Percentiles rank a stretch among this genome's conserved stretches.
These are phyloP conservation scores for Sclerotinia glacialis DNA, from an alignment of 2,329 filamentous ascomycete genomes.

Conservation along the genomic window DNA sequence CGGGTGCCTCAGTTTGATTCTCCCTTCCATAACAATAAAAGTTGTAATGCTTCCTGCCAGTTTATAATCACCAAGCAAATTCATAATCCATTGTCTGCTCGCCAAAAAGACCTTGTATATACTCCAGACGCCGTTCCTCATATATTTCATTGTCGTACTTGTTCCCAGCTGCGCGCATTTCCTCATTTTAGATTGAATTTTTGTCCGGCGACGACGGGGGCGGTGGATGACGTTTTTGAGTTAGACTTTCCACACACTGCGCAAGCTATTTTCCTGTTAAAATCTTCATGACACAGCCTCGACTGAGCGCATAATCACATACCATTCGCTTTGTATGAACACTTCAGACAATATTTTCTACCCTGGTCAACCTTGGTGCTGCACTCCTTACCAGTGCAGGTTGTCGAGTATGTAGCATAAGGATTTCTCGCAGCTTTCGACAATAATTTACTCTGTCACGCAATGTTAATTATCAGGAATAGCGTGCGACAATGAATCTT, in stretches of 20 bases:
- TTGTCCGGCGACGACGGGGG: constrained; percentile 56
- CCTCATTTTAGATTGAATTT: constrained; percentile 60
- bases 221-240: constrained; percentile 49
- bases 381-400: constrained; percentile 55
- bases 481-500: constrained; percentile 23
- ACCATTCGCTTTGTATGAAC: constrained; percentile 62
- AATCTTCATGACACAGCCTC: background rate
- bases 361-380: constrained; percentile 63
- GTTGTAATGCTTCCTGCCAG: constrained; percentile 5
- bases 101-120: background rate
- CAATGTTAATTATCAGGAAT: constrained; percentile 4
- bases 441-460: constrained; percentile 58
- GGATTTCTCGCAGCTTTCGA: constrained; percentile 65
- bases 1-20: background rate
- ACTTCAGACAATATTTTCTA: constrained; percentile 58
- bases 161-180: background rate
- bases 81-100: background rate
- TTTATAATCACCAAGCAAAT: background rate
- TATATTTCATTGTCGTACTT: background rate
- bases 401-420: constrained; percentile 58
- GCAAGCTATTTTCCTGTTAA: constrained; percentile 47
- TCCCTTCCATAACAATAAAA: background rate
- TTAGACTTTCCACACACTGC: constrained; percentile 62
- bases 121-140: background rate
- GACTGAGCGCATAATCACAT: constrained; percentile 32